Base-by-base conservation (phyloP, 768 basidiomycete genomes). In the Tylopilus plumbeoviolaceoides region DNA sequence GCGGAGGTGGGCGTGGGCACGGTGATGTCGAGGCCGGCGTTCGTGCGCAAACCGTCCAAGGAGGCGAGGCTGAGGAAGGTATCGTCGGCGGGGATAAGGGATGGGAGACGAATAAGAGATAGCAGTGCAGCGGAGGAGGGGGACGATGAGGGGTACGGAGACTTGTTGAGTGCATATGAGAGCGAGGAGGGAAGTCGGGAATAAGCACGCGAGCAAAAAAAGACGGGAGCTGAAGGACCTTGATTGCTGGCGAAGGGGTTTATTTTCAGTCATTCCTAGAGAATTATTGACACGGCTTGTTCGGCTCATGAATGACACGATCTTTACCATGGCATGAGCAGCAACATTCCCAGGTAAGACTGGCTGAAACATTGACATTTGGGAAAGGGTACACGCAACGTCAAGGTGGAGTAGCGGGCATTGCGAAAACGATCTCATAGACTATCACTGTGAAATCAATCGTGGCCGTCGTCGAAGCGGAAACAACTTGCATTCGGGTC, bases 81-180 rank as follows among this genome's bases (percentile, higher is more conserved):
- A 5, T 81, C 81, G 15, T 38, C 44, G 11, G 70, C 65, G 9
- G 77, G 76, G 25, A 67, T 53, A 41, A 77, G 67, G 45, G 73
- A 61, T 70, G 73, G 23, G 64, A 62, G 21, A 59, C 65, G 67
- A 48, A 62, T 68, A 42, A 73, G 80, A 36, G 82, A 85, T 8
- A 38, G 38, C 33, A 89, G 84, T 62, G 80, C 77, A 20, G 87
- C 85, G 0, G 84, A 85, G 48, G 87, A 89, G 53, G 87, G 89
- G 5, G 88, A 89, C 54, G 89, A 90, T 58, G 77, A 78, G 49
- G 81, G 85, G 4, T 89, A 89, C 50, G 87, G 85, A 59, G 89
- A 89, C 12, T 63, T 91, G 50, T 68, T 91, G 54, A 89, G 85
- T 64, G 88, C 88, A 18, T 91, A 91, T 61, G 88, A 90, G 70